A percentile compares a stretch with the other conserved stretches of the same genome.
These are phyloP conservation scores for Pythium coloratum DNA, from an alignment of 352 stramenopile species.

Conservation along the genomic window DNA sequence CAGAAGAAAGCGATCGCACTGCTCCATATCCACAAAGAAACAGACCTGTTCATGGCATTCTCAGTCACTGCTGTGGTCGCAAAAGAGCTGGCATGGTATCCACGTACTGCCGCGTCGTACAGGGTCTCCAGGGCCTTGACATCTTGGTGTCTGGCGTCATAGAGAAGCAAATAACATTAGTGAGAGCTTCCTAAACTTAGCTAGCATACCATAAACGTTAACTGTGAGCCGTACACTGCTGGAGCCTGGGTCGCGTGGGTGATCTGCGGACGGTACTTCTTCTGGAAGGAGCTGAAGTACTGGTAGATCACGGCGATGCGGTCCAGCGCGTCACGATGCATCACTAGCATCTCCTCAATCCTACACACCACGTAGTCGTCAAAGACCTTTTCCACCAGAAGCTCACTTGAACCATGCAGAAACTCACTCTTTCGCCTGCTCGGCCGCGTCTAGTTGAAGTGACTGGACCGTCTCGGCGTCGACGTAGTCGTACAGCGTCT, in stretches of 20 bases:
- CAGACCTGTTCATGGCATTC: slow-evolving; percentile 44
- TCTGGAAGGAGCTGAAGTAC: slow-evolving; percentile 68
- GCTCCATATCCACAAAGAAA: slow-evolving; percentile 89
- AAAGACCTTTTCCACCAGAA: no score
- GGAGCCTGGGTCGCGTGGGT: slow-evolving; percentile 26
- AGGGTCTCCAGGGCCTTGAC: slow-evolving; percentile 38
- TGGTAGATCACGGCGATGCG: slow-evolving; percentile 60
- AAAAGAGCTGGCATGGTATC: background rate
- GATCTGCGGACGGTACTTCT: slow-evolving; percentile 36
- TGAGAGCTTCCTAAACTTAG: background rate
- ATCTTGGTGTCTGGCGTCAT: slow-evolving; percentile 27
- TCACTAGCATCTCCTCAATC: slow-evolving; percentile 64
- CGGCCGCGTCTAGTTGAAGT: slow-evolving; percentile 70
- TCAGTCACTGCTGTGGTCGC: background rate
- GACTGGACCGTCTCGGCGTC: slow-evolving; percentile 80
- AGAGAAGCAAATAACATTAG: no score
- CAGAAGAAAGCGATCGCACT: slow-evolving; percentile 78
- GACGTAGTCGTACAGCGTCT: slow-evolving; percentile 86
- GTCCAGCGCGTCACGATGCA: slow-evolving; percentile 61
- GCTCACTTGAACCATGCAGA: background rate
- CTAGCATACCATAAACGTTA: background rate
- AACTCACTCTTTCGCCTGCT: slow-evolving; percentile 69
- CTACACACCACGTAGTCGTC: slow-evolving; percentile 25
- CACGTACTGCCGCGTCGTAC: slow-evolving; percentile 46
- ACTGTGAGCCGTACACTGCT: slow-evolving; percentile 22